A percentile compares a stretch with the other conserved stretches of the same genome.
Evolutionary conservation across 768 basidiomycete species (phyloP).

Genomic region (Termitomyces sp.): DNA sequence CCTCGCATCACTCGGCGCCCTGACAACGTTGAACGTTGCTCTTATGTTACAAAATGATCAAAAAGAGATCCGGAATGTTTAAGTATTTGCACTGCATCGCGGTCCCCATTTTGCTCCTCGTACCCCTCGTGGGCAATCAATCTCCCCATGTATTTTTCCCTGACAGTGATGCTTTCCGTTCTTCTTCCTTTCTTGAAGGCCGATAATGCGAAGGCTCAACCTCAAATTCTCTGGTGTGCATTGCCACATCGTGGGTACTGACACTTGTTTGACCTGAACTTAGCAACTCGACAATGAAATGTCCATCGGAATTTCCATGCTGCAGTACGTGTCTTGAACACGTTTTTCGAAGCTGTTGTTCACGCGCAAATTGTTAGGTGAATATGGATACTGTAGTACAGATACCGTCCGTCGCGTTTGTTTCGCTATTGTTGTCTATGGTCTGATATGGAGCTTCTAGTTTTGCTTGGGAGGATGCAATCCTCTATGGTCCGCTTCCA

Average conservation of each 20-base stretch:
- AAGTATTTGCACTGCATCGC: neutral
- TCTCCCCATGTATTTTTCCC: conserved; percentile 10
- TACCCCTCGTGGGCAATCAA: neutral
- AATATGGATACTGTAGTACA: conserved; percentile 53
- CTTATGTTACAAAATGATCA: conserved; percentile 10
- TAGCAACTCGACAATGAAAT: conserved; percentile 43
- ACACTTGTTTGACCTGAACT: neutral
- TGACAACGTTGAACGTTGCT: conserved; percentile 4
- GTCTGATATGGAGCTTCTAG: conserved; percentile 27
- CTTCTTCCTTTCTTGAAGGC: conserved; percentile 9
- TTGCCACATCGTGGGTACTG: neutral
- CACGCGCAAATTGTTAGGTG: conserved; percentile 27
- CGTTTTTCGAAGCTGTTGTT: neutral
- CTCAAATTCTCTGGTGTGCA: conserved; percentile 1
- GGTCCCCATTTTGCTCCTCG: neutral
- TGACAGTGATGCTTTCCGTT: conserved; percentile 10
- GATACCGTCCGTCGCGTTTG: conserved; percentile 32
- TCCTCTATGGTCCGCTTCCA: conserved; percentile 61
- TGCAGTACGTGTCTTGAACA: conserved; percentile 39
- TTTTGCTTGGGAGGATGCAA: conserved; percentile 89
- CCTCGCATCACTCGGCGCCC: neutral
- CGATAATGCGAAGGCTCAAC: conserved; percentile 1
- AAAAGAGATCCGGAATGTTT: conserved; percentile 6
- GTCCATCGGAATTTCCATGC: conserved; percentile 44
- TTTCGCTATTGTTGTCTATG: neutral